Base-by-base conservation (phyloP, 352 stramenopile genomes). In the Globisporangium yorkense region DNA sequence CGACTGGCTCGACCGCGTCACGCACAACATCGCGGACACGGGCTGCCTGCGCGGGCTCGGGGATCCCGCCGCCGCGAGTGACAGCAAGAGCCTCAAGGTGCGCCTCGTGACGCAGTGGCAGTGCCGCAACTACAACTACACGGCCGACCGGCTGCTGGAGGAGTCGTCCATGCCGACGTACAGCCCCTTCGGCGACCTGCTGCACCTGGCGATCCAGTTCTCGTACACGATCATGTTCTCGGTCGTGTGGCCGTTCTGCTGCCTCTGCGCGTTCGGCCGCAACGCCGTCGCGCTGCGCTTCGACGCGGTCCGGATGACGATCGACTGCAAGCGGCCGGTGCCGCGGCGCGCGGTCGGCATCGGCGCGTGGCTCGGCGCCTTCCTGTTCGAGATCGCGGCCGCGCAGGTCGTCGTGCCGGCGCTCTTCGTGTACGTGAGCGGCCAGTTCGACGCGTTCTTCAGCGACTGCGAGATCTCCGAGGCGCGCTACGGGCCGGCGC, bases 191-290 rank as follows among this genome's bases (percentile, higher is more conserved):
- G 57, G 70, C 18, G 76, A 87, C 35, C 56, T 84, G 21, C 62
- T 87, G 12, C 74, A 87, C 59, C 63, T 83, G n/a, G 74, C 70
- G 51, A 87, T 83, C 51, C 76, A 87, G 64, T 87, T 87, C 51
- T 84, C 71, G 56, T 84, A 87, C 70, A 79, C 76, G 20, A 83
- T 77, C 57, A 80, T 87, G 70, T 87, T 87, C 59, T 83, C 71
- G 33, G 76, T 87, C 33, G 72, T 87, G 16, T 84, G 74, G 76
- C 74, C 76, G 5, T 87, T 87, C 49, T 84, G 74, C 61, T 80
- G 71, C 15, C 55, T 84, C 16, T 87, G 76, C 54, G 68, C 72
- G 29, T 83, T 72, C 41, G 66, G 52, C 21, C 75, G 76, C 64
- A 87, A 87, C 61, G 56, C 58, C 1, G 65, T 87, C 16, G 72